Conservation (phyloP, 805 yeast species). For the baker's yeast (Saccharomyces cerevisiae) region DNA sequence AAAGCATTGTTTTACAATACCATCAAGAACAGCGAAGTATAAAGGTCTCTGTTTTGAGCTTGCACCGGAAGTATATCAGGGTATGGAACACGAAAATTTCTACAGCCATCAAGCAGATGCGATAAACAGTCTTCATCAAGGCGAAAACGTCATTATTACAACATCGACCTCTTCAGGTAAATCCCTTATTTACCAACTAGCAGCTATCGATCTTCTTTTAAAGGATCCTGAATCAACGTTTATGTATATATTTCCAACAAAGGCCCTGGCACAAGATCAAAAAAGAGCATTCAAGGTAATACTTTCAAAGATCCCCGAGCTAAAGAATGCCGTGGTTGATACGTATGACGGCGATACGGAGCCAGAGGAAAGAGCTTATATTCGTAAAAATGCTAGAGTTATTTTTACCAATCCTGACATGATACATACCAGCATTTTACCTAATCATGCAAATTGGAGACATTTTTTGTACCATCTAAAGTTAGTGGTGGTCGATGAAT, state of each 20-base stretch:
- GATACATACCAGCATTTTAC: slow-evolving; percentile 76
- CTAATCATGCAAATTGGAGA: slow-evolving; percentile 68
- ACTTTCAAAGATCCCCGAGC: slow-evolving; percentile 40
- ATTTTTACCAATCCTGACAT: slow-evolving; percentile 95
- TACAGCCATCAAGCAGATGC: slow-evolving; percentile 84
- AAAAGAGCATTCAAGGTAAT: slow-evolving; percentile 64
- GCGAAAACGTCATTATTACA: slow-evolving; percentile 73
- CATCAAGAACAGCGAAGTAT: slow-evolving; percentile 39
- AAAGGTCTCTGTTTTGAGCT: slow-evolving; percentile 36
- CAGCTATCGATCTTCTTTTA: slow-evolving; percentile 50
- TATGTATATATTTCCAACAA: slow-evolving; percentile 89
- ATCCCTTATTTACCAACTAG: slow-evolving; percentile 83
- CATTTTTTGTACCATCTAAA: slow-evolving; percentile 55
- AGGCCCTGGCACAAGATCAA: slow-evolving; percentile 96
- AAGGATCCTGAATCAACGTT: slow-evolving; percentile 47
- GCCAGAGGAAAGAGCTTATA: slow-evolving; percentile 38
- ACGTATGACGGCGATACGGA: slow-evolving; percentile 95
- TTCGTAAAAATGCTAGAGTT: slow-evolving; percentile 61
- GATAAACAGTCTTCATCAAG: slow-evolving; percentile 45
- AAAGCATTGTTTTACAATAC: slow-evolving; percentile 40
- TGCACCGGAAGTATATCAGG: slow-evolving; percentile 45
- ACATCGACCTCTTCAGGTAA: slow-evolving; percentile 96
- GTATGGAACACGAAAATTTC: slow-evolving; percentile 44
- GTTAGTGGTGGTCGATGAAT: slow-evolving; percentile 72
- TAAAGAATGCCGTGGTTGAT: slow-evolving; percentile 46